phyloP scores from a whole-genome alignment of 140 eudicot species.

The Senecio squalidus region DNA sequence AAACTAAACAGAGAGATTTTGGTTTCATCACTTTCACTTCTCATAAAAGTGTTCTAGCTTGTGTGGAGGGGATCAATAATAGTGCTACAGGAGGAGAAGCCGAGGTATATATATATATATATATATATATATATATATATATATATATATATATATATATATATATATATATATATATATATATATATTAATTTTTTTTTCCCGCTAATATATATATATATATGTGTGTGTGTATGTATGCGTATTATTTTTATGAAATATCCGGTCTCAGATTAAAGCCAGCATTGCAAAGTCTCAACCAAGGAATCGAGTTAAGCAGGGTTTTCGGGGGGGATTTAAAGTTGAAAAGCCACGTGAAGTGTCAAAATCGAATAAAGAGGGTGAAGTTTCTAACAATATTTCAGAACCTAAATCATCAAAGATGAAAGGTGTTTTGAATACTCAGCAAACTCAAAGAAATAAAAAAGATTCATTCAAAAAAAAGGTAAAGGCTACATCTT shows the following conservation, averaged over 20 bases:
- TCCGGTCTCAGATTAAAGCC: slow-evolving; percentile 35
- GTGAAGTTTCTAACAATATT: slow-evolving; percentile 9
- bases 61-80: slow-evolving; percentile 48
- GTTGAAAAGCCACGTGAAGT: slow-evolving; percentile 23
- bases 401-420: slow-evolving; percentile 19
- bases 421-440: slow-evolving; percentile 22
- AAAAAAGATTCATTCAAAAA: slow-evolving; percentile 16
- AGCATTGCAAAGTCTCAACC: slow-evolving; percentile 33
- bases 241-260: slow-evolving; percentile 2
- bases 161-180: too few species aligned
- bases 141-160: too few species aligned
- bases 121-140: neutral
- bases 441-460: slow-evolving; percentile 23
- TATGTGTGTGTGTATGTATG: neutral
- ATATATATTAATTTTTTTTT: too few species aligned
- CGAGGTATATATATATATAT: slow-evolving; percentile 23
- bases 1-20: slow-evolving; percentile 24
- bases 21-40: slow-evolving; percentile 39
- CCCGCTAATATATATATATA: slow-evolving; percentile 4
- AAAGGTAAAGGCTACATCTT: slow-evolving; percentile 12
- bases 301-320: slow-evolving; percentile 17
- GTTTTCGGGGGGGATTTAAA: slow-evolving; percentile 33
- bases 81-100: slow-evolving; percentile 25
- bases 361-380: neutral
- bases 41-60: slow-evolving; percentile 42